Evolutionary conservation across 257 asterid genomes (phyloP), one percentile per base, ranked within the genome.

Genomic region (Oldenlandia corymbosa): DNA sequence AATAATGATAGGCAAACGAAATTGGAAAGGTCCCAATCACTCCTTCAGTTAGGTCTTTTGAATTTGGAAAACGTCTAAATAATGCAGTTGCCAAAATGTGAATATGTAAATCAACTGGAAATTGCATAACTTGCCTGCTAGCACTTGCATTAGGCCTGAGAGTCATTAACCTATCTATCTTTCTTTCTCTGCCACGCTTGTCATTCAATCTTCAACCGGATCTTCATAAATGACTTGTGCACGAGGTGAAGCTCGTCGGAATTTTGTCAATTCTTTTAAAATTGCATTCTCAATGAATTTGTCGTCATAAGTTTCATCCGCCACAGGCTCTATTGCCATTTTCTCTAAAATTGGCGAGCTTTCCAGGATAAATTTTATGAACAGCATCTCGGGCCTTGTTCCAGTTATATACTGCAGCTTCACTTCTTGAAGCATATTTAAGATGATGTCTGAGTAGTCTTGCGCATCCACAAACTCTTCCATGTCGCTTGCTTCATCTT

Each of bases 401-500:
- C 57, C 65, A 24, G 39, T 5, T 32, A 70, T 28, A 20, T 5
- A 10, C 45, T 7, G 10, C 36, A 64, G 53, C 37, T 55, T 63
- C 59, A 70, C 75, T 18, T 56, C 23, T 34, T n/a, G 52, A 64
- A 71, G 75, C 36, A 54, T 48, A 63, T 63, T 48, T 7, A 70
- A 51, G 2, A 37, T 23, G 3, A 62, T n/a, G 16, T 60, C 52
- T 1, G 69, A 62, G 45, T 31, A 45, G 37, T 62, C 74, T 32
- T 43, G 59, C 69, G 5, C 64, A n/a, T 30, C 12, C 21, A 32
- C 37, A 56, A 26, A 9, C 13, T 56, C 21, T 43, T 5, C 37
- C 17, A 10, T 16, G 2, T 8, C 43, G 61, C 5, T n/a, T 7
- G 1, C 52, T 12, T 39, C 51, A 43, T 16, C 41, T 14, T 10